These are phyloP conservation scores for Trichophyton rubrum DNA, from an alignment of 2,329 filamentous ascomycete species.

Conservation along the genomic window DNA sequence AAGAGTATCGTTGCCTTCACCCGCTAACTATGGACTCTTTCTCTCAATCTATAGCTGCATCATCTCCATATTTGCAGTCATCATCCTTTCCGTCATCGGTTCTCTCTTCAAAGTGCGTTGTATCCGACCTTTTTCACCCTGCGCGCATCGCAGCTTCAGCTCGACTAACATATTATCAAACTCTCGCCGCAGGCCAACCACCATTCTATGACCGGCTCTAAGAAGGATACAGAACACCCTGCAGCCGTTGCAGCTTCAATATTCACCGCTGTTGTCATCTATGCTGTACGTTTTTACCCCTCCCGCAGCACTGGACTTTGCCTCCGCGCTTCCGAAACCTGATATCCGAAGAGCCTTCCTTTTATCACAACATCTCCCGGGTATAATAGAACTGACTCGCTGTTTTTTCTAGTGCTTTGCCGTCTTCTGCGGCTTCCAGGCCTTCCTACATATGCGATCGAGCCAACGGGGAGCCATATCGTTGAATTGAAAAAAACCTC, in stretches of 20 bases:
- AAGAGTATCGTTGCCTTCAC: background rate
- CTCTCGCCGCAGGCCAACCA: constrained; percentile 44
- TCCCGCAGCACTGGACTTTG: background rate
- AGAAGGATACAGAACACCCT: constrained; percentile 57
- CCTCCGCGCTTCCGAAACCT: background rate
- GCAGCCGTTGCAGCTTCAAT: constrained; percentile 70
- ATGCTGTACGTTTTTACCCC: constrained; percentile 53
- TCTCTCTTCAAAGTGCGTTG: constrained; percentile 56
- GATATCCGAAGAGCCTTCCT: background rate
- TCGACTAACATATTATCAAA: constrained; percentile 4
- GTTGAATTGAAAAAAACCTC: constrained; percentile 39
- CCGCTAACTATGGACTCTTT: constrained; percentile 10
- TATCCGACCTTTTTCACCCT: background rate
- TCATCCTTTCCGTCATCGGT: constrained; percentile 54
- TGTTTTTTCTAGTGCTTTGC: constrained; percentile 58
- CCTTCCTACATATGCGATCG: constrained; percentile 71
- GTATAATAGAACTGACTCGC: background rate
- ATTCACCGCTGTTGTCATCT: constrained; percentile 78
- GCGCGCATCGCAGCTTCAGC: background rate
- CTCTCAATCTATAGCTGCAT: constrained; percentile 48
- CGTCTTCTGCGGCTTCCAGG: constrained; percentile 82
- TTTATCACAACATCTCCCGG: background rate
- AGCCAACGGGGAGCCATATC: constrained; percentile 74
- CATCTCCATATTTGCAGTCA: constrained; percentile 51
- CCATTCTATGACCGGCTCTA: constrained; percentile 69